Base-by-base conservation (phyloP, 495 filamentous ascomycete species). In the Platismatia glauca region DNA sequence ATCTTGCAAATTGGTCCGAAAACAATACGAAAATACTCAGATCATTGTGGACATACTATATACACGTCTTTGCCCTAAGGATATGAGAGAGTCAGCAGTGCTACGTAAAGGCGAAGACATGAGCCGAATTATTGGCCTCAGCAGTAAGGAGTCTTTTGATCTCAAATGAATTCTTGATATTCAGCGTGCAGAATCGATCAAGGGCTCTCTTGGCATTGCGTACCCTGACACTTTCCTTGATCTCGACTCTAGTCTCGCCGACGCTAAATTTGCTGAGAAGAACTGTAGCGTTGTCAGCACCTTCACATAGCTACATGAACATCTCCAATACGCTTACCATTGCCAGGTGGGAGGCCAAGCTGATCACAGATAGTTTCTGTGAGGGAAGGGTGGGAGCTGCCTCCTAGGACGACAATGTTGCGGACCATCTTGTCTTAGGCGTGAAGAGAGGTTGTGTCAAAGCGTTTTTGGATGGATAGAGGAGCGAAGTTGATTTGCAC, bases 161-260 rank as follows among this genome's bases (percentile, higher is more conserved):
- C 7, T 7, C 43, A 8, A 20, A 12, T 4, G 24, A 24, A 9
- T 1, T 46, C 43, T 46, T 12, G 8, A 7, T 31, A 6, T 15
- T n/a, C 50, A 11, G 50, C 20, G 38, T 31, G 41, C 55, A 27
- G 55, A 33, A 11, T 97, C 91, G 67, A 97, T 89, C 73, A 97
- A 95, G 75, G 95, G 96, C 81, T 97, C 6, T 8, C 24, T 35
- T 9, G 18, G 58, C 1, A 15, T 6, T 59, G 15, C 58, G 27
- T 34, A 53, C 95, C 67, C 94, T 89, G 46, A 98, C 92, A 29
- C 89, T 95, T 76, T 97, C 94, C 70, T 89, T 79, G 68, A 98
- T 94, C 75, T 97, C 94, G 62, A 95, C 91, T 38, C 95, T 85
- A 62, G 89, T 97, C 74, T 97, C 95, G 53, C 94, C 94, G 58